Base-by-base conservation (phyloP, 139 green algal genomes). In the Auxenochlorella protothecoides region DNA sequence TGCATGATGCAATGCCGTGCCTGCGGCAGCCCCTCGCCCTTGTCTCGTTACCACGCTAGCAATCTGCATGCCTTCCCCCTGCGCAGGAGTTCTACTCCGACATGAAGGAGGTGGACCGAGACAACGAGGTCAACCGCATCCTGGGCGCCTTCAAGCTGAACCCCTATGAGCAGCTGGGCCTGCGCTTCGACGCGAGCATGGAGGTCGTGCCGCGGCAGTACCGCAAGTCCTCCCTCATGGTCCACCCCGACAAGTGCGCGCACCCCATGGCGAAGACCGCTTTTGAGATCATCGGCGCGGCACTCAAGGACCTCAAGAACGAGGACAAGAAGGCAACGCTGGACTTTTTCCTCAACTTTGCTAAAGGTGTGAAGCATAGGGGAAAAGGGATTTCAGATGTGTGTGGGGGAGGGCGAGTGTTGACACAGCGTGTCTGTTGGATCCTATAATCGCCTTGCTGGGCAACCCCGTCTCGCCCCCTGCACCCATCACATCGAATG, bases 131-230 rank as follows among this genome's bases (percentile, higher is more conserved):
- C 27, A 86, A 90, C 68, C 87, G 93, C 55, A 90, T 98, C 7
- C 74, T 98, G 53, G 83, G 80, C 59, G 87, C 90, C 3, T 98
- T 98, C 84, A 97, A 97, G 79, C 84, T 98, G 6, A 98, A 98
- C 69, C 93, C 93, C 0, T 98, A 88, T 79, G 93, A 98, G 78
- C 86, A 96, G 73, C 78, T 98, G 7, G 89, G 89, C 68, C 73
- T 98, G 70, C 72, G 76, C 2, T 96, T 96, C 66, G 88, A 94
- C 53, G 84, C 87, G 5, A 86, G 78, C 10, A 13, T 68, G 2
- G 88, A 95, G 65, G 92, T 97, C n/a, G 75, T 97, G 0, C 86
- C 85, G 55, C 80, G 79, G 44, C 83, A 93, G 75, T 98, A 96
- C 85, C 80, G 93, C 68, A 96, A 96, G 74, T 60, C 77, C 4